Conservation (phyloP, 176 grass and related monocot species). For the Carex pumila region DNA sequence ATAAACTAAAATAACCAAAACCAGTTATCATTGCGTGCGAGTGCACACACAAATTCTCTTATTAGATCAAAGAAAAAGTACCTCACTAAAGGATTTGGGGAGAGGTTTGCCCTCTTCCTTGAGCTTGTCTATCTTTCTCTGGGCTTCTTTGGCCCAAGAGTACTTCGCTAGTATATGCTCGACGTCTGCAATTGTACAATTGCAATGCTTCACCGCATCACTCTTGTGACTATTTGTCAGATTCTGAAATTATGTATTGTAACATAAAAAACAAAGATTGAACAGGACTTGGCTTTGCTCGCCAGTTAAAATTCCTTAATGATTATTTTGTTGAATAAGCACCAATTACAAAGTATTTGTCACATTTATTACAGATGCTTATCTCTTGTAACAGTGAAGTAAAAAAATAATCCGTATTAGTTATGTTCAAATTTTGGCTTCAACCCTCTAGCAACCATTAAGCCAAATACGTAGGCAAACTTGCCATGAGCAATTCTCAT, state of each 20-base stretch:
- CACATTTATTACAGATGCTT: not conserved
- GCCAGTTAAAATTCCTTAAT: not conserved
- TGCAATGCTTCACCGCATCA: constrained; percentile 70
- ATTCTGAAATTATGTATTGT: constrained; percentile 36
- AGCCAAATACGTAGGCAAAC: not conserved
- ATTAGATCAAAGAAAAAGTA: constrained; percentile 17
- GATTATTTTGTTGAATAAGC: not conserved
- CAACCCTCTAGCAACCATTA: not conserved
- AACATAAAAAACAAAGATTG: not conserved
- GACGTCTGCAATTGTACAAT: constrained; percentile 80
- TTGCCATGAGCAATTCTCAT: not conserved
- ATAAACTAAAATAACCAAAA: not conserved
- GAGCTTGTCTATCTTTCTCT: constrained; percentile 69
- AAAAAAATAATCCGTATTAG: not conserved
- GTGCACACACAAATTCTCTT: not conserved
- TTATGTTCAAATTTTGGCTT: not conserved
- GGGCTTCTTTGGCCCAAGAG: constrained; percentile 83
- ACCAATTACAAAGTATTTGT: not conserved
- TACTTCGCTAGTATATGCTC: constrained; percentile 92
- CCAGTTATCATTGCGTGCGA: no score
- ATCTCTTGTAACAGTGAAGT: not conserved
- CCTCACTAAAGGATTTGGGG: constrained; percentile 70
- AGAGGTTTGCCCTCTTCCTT: constrained; percentile 85
- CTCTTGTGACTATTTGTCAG: constrained; percentile 62
- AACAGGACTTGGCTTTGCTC: not conserved